Evolutionary conservation across 495 filamentous ascomycete species (phyloP).

Genomic region (Recurvomyces mirabilis): DNA sequence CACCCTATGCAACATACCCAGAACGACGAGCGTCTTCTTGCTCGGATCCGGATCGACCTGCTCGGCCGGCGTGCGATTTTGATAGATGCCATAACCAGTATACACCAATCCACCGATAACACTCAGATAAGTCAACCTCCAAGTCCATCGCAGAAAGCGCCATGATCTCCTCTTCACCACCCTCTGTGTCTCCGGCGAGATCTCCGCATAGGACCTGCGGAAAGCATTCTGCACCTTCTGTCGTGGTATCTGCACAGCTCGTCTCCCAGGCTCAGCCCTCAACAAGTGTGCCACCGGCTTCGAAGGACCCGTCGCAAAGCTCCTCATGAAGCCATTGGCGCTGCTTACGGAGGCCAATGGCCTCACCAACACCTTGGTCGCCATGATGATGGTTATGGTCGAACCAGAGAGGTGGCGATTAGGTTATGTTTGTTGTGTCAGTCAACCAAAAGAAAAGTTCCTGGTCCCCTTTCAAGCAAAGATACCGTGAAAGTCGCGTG

Average conservation of each 20-base stretch:
- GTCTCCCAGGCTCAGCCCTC: background rate
- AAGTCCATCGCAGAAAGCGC: slow-evolving; percentile 52
- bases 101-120: slow-evolving; percentile 55
- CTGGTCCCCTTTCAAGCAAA: no score
- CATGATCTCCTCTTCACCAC: slow-evolving; percentile 29
- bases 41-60: slow-evolving; percentile 68
- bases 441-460: no score
- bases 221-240: slow-evolving; percentile 14
- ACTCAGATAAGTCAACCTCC: slow-evolving; percentile 64
- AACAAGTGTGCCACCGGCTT: slow-evolving; percentile 1
- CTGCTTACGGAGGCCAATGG: slow-evolving; percentile 16
- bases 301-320: slow-evolving; percentile 16
- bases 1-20: slow-evolving; percentile 48
- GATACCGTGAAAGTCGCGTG: no score
- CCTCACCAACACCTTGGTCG: slow-evolving; percentile 11
- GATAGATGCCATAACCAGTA: slow-evolving; percentile 70
- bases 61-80: slow-evolving; percentile 66
- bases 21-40: slow-evolving; percentile 95
- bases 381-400: no score
- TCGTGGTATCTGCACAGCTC: background rate
- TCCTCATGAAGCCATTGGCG: slow-evolving; percentile 6
- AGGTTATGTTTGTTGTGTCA: no score
- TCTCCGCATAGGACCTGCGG: slow-evolving; percentile 18
- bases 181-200: slow-evolving; percentile 15
- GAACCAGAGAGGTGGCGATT: no score